Evolutionary conservation across 495 filamentous ascomycete genomes (phyloP).

Genomic region (Cryomyces antarcticus): DNA sequence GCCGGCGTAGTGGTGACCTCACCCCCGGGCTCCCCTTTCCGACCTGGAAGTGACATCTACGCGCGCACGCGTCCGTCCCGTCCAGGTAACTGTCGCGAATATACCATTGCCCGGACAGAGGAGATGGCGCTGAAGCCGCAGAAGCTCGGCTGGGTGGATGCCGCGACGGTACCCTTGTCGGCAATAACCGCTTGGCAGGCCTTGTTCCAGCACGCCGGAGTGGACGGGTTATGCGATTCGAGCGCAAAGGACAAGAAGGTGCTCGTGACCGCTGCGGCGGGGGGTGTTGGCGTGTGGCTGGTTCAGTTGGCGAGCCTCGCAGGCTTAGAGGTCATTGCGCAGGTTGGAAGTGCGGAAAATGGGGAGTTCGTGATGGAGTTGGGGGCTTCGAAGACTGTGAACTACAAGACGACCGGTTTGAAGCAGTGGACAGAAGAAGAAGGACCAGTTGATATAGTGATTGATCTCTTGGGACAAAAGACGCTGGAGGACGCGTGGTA

Average conservation of each 20-base stretch:
- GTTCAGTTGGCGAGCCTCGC: constrained; percentile 31
- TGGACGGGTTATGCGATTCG: not conserved
- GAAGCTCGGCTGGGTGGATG: constrained; percentile 27
- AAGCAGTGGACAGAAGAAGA: not conserved
- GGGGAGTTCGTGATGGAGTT: constrained; percentile 21
- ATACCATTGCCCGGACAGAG: constrained; percentile 26
- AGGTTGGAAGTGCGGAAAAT: constrained; percentile 21
- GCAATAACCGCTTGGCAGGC: constrained; percentile 37
- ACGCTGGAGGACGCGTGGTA: constrained; percentile 27
- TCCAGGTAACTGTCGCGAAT: constrained; percentile 32
- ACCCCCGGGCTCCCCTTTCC: constrained; percentile 27
- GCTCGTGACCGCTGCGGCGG: constrained; percentile 28
- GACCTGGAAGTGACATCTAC: constrained; percentile 32
- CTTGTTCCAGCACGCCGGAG: constrained; percentile 30
- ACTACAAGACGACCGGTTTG: constrained; percentile 23
- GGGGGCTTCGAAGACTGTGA: constrained; percentile 25
- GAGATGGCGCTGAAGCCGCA: constrained; percentile 31
- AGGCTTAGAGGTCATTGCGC: constrained; percentile 23
- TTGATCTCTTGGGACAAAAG: constrained; percentile 30
- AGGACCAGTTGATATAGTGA: constrained; percentile 26
- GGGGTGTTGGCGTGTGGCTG: constrained; percentile 35
- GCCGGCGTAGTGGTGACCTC: constrained; percentile 31
- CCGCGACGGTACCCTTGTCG: constrained; percentile 31
- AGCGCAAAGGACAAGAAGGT: constrained; percentile 19
- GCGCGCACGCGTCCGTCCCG: constrained; percentile 25